Evolutionary conservation across 768 basidiomycete genomes (phyloP).

Genomic region (Panellus pusillus): DNA sequence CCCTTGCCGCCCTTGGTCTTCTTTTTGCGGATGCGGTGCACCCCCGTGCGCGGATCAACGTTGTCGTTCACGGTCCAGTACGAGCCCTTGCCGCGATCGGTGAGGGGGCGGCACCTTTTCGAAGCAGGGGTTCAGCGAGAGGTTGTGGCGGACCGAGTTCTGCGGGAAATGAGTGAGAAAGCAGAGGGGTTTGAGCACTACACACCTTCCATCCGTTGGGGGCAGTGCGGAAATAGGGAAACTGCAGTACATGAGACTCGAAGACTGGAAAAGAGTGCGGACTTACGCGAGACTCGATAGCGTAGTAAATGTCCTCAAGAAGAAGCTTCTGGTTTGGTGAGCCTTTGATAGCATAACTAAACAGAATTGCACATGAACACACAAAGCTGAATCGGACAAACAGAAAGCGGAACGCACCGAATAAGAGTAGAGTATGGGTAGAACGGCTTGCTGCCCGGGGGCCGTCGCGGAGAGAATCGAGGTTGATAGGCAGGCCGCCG

Average conservation of each 20-base stretch:
- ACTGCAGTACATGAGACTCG: slow-evolving; percentile 44
- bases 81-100: slow-evolving; percentile 87
- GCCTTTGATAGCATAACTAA: slow-evolving; percentile 88
- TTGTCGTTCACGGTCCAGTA: slow-evolving; percentile 94
- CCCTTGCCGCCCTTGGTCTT: slow-evolving; percentile 62
- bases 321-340: slow-evolving; percentile 84
- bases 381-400: slow-evolving; percentile 15
- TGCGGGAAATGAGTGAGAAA: slow-evolving; percentile 32
- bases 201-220: slow-evolving; percentile 90
- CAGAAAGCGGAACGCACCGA: slow-evolving; percentile 74
- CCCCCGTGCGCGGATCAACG: slow-evolving; percentile 85
- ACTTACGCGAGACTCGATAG: slow-evolving; percentile 84
- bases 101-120: slow-evolving; percentile 89
- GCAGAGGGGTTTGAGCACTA: slow-evolving; percentile 11
- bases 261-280: slow-evolving; percentile 2
- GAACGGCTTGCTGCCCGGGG: slow-evolving; percentile 90
- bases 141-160: slow-evolving; percentile 91
- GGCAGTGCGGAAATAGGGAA: slow-evolving; percentile 85
- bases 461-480: slow-evolving; percentile 83
- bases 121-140: slow-evolving; percentile 88
- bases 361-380: slow-evolving; percentile 11
- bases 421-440: slow-evolving; percentile 92
- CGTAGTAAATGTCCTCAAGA: slow-evolving; percentile 89
- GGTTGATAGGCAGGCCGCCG: slow-evolving; percentile 82
- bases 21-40: slow-evolving; percentile 87